These are phyloP conservation scores for Cyathus striatus DNA, from an alignment of 768 basidiomycete genomes.

Conservation along the genomic window DNA sequence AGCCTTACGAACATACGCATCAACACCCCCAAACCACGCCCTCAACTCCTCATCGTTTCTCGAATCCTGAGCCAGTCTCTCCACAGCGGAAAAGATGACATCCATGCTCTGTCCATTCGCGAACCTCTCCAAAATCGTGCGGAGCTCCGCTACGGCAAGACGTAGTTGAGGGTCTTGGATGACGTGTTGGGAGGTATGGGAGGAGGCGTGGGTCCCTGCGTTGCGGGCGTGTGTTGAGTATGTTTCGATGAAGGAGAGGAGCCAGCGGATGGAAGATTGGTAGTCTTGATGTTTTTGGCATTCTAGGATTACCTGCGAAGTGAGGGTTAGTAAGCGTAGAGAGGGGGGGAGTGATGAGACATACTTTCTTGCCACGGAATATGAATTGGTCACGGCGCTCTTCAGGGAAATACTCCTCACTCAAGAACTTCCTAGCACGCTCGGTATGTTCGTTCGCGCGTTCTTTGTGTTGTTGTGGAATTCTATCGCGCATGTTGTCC, in stretches of 20 bases:
- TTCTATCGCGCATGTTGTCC: slow-evolving; percentile 36
- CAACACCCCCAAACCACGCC: slow-evolving; percentile 63
- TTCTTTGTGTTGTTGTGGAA: slow-evolving; percentile 69
- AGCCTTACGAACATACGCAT: slow-evolving; percentile 57
- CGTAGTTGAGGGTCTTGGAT: slow-evolving; percentile 50
- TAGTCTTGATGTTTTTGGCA: slow-evolving; percentile 92
- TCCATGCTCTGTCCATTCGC: no score
- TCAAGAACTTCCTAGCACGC: slow-evolving; percentile 60
- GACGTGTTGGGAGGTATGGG: neutral
- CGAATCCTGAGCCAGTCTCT: no score
- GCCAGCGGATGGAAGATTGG: slow-evolving; percentile 72
- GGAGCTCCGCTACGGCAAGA: slow-evolving; percentile 55
- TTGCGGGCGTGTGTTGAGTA: slow-evolving; percentile 50
- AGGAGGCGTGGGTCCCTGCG: slow-evolving; percentile 4
- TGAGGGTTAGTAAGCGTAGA: neutral
- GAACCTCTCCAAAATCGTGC: slow-evolving; percentile 86
- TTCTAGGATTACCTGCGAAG: slow-evolving; percentile 68
- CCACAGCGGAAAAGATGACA: no score
- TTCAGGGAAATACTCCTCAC: slow-evolving; percentile 84
- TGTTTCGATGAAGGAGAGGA: slow-evolving; percentile 55
- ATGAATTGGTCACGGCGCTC: slow-evolving; percentile 92
- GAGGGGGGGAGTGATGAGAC: neutral
- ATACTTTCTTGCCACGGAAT: slow-evolving; percentile 86
- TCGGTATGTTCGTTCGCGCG: slow-evolving; percentile 47
- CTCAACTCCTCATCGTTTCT: no score